A percentile compares a stretch with the other conserved stretches of the same genome.
These are phyloP conservation scores for Corchorus capsularis DNA, from an alignment of 345 rosid genomes.

Conservation along the genomic window DNA sequence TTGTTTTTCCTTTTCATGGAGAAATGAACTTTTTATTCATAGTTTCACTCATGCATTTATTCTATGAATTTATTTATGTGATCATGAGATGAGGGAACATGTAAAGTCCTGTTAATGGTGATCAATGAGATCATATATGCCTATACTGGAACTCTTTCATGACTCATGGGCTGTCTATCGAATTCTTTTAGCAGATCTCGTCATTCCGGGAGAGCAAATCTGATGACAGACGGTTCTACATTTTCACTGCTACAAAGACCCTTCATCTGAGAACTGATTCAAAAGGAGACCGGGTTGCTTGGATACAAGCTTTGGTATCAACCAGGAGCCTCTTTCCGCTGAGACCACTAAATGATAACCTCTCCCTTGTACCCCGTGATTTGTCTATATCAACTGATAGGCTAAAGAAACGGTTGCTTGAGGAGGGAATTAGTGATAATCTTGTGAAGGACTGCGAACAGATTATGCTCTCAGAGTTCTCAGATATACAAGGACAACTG, in stretches of 20 bases:
- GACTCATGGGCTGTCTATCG: slow-evolving; percentile 20
- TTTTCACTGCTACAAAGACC: slow-evolving; percentile 95
- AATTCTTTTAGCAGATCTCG: slow-evolving; percentile 65
- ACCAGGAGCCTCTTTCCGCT: slow-evolving; percentile 64
- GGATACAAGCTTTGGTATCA: slow-evolving; percentile 89
- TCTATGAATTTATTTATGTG: slow-evolving; percentile 8
- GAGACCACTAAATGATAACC: slow-evolving; percentile 59
- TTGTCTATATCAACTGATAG: slow-evolving; percentile 74
- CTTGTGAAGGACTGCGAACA: slow-evolving; percentile 87
- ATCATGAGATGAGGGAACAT: background rate
- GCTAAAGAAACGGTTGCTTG: slow-evolving; percentile 65
- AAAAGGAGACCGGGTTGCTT: slow-evolving; percentile 73
- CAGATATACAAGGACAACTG: slow-evolving; percentile 70
- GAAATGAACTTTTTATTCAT: background rate
- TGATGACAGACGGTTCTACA: slow-evolving; percentile 84
- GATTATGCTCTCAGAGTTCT: slow-evolving; percentile 86
- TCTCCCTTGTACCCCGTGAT: slow-evolving; percentile 59
- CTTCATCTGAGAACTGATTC: slow-evolving; percentile 93
- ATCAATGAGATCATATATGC: background rate
- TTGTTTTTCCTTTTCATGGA: too few species aligned
- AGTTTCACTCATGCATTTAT: slow-evolving; percentile 9
- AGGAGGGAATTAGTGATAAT: slow-evolving; percentile 65
- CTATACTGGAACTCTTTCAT: background rate
- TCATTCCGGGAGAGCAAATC: slow-evolving; percentile 99
- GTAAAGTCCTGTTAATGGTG: background rate